Evolutionary conservation across 2,329 filamentous ascomycete genomes (phyloP).

Genomic region (Diaporthe nobilis): DNA sequence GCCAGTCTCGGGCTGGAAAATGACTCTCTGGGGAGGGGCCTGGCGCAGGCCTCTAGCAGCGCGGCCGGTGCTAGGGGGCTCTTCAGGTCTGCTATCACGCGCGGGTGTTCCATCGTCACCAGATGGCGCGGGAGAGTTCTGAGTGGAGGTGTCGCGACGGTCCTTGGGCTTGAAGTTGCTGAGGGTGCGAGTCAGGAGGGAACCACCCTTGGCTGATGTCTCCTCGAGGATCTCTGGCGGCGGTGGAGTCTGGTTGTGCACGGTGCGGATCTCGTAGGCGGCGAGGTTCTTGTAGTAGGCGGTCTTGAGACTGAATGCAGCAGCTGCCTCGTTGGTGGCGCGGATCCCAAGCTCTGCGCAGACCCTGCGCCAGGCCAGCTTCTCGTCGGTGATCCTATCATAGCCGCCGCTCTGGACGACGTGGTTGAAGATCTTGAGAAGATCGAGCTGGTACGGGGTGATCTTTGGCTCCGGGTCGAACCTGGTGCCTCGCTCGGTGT

Average conservation of each 20-base stretch:
- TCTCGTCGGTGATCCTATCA: slow-evolving; percentile 85
- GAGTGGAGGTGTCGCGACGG: slow-evolving; percentile 64
- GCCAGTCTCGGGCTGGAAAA: slow-evolving; percentile 86
- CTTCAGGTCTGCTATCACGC: slow-evolving; percentile 66
- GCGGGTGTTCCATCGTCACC: slow-evolving; percentile 72
- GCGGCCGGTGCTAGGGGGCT: slow-evolving; percentile 67
- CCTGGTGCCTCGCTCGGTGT: slow-evolving; percentile 82
- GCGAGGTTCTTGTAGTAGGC: slow-evolving; percentile 92
- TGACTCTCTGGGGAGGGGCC: slow-evolving; percentile 85
- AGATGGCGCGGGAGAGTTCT: slow-evolving; percentile 70
- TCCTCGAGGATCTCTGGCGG: slow-evolving; percentile 91
- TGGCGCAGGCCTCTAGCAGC: slow-evolving; percentile 79
- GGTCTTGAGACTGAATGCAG: slow-evolving; percentile 88
- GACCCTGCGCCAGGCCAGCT: slow-evolving; percentile 87
- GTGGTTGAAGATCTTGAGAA: slow-evolving; percentile 83
- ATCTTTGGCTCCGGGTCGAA: slow-evolving; percentile 88
- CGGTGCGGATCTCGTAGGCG: slow-evolving; percentile 85
- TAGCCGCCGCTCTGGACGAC: slow-evolving; percentile 86
- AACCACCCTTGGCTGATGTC: slow-evolving; percentile 86
- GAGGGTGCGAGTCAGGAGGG: slow-evolving; percentile 81
- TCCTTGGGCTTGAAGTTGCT: slow-evolving; percentile 77
- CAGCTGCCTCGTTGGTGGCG: slow-evolving; percentile 82
- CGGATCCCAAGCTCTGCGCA: slow-evolving; percentile 82
- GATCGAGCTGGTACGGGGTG: slow-evolving; percentile 81
- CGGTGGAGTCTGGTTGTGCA: slow-evolving; percentile 85